Conservation (phyloP, 2,329 filamentous ascomycete genomes). For the Pseudogymnoascus sp. region DNA sequence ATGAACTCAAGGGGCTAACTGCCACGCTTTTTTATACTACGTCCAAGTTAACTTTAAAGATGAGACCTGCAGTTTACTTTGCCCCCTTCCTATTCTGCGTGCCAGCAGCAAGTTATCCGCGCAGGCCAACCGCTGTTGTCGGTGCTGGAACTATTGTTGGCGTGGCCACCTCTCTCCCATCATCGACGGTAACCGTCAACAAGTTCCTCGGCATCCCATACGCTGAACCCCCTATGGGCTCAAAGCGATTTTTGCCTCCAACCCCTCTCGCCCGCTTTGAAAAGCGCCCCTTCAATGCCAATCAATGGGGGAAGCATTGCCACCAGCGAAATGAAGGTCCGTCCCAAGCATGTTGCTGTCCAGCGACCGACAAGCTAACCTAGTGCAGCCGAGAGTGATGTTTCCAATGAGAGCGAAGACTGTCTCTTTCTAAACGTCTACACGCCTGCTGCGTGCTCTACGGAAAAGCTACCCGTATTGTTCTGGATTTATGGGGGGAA, state of each 20-base stretch:
- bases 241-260: conserved; percentile 10
- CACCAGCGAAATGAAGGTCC: background rate
- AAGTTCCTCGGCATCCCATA: conserved; percentile 10
- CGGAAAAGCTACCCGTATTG: background rate
- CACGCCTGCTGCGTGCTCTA: background rate
- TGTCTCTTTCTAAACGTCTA: conserved; percentile 10
- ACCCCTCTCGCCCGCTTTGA: background rate
- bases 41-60: background rate
- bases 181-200: conserved; percentile 11
- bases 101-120: background rate
- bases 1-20: background rate
- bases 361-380: background rate
- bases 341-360: background rate
- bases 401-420: conserved; percentile 9
- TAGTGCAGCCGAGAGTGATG: background rate
- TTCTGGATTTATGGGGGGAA: conserved; percentile 11
- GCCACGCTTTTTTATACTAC: background rate
- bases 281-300: background rate
- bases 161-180: background rate
- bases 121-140: background rate
- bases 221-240: conserved; percentile 5
- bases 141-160: background rate
- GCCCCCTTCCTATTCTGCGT: background rate
- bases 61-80: background rate
- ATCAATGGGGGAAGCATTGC: background rate